Evolutionary conservation across 2,329 filamentous ascomycete species (phyloP).

Genomic region (Aspergillus flavus): DNA sequence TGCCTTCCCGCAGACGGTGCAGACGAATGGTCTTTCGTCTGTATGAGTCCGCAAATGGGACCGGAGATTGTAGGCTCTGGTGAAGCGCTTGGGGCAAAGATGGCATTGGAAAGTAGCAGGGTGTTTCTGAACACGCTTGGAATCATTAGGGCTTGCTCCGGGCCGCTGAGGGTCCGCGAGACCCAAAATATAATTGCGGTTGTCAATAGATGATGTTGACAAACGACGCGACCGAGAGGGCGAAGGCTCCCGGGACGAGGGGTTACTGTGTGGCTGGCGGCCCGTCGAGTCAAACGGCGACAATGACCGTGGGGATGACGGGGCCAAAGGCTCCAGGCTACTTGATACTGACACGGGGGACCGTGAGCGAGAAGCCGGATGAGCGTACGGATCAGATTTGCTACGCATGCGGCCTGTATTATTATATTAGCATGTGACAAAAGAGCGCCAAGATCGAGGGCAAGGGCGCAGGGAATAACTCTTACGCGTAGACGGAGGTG

Average conservation of each 20-base stretch:
- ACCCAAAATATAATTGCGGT: constrained; percentile 80
- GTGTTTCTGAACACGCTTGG: constrained; percentile 92
- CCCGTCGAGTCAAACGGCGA: constrained; percentile 43
- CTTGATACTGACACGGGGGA: constrained; percentile 38
- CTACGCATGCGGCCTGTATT: constrained; percentile 56
- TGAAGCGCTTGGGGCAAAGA: constrained; percentile 93
- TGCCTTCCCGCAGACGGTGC: constrained; percentile 93
- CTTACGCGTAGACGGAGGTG: constrained; percentile 69
- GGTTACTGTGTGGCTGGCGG: constrained; percentile 40
- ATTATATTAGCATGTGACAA: constrained; percentile 9
- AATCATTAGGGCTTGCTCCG: constrained; percentile 60
- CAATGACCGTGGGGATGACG: constrained; percentile 44
- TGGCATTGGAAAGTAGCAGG: constrained; percentile 95
- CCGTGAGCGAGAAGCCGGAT: constrained; percentile 44
- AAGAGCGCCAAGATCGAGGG: neutral
- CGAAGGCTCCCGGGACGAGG: constrained; percentile 48
- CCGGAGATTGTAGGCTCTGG: constrained; percentile 91
- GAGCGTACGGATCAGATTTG: constrained; percentile 64
- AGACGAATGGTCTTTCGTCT: constrained; percentile 95
- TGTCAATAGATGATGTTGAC: constrained; percentile 53
- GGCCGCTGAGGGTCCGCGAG: constrained; percentile 87
- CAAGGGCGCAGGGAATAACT: neutral
- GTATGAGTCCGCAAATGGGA: constrained; percentile 96
- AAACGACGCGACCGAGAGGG: constrained; percentile 47
- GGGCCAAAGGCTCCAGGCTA: constrained; percentile 35